Evolutionary conservation across 192 early-diverging fungal genomes (phyloP).

Genomic region (Radiomyces spectabilis): DNA sequence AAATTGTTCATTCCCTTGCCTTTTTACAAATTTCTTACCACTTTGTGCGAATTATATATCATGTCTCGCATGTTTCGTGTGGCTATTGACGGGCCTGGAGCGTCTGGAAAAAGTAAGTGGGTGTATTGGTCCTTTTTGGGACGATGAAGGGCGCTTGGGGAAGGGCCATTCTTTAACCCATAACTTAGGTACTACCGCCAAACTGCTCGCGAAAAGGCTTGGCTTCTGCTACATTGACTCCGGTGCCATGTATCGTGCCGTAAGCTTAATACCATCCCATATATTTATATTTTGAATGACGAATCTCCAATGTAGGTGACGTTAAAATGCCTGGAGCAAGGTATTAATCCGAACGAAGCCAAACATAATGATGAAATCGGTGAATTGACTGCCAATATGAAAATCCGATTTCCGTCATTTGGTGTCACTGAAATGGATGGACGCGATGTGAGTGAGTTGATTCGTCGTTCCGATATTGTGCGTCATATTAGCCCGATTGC

Average conservation of each 20-base stretch:
- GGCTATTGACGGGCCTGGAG: conserved; percentile 79
- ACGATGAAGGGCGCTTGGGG: no score
- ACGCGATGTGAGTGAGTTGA: conserved; percentile 58
- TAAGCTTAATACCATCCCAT: no score
- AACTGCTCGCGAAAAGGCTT: conserved; percentile 54
- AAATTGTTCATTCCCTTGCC: no score
- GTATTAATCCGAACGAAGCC: conserved; percentile 31
- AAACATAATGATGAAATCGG: no score
- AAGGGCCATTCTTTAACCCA: no score
- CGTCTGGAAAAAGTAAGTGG: conserved; percentile 69
- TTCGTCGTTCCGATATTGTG: conserved; percentile 50
- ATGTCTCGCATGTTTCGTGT: conserved; percentile 45
- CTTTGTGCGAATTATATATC: no score
- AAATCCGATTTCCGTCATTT: conserved; percentile 12
- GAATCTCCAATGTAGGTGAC: no score
- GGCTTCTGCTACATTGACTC: conserved; percentile 73
- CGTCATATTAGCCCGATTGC: conserved; percentile 53
- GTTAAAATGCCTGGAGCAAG: conserved; percentile 24
- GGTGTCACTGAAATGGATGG: conserved; percentile 31
- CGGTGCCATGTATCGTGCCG: conserved; percentile 58
- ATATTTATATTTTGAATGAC: no score
- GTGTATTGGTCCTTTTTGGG: no score
- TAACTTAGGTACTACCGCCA: conserved; percentile 66
- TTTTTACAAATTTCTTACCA: no score
- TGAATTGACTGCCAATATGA: no score